phyloP scores from a whole-genome alignment of 2,329 filamentous ascomycete genomes.

The Scopulariopsis brevicaulis region DNA sequence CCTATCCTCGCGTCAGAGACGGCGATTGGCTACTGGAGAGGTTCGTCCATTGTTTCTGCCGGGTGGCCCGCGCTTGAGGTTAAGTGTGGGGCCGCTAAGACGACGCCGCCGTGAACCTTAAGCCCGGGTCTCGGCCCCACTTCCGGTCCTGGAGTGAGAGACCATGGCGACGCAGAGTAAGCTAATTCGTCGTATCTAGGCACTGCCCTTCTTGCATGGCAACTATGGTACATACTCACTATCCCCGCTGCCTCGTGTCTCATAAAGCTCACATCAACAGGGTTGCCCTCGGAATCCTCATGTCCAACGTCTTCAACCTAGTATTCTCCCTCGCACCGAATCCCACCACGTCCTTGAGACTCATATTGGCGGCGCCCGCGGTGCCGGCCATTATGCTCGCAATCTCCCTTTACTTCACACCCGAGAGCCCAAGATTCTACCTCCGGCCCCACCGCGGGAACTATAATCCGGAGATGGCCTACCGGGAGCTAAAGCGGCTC shows the following conservation, averaged over 20 bases:
- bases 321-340: constrained; percentile 14
- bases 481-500: constrained; percentile 18
- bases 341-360: constrained; percentile 8
- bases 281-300: constrained; percentile 24
- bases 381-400: constrained; percentile 22
- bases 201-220: constrained; percentile 32
- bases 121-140: background rate
- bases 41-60: constrained; percentile 11
- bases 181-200: background rate
- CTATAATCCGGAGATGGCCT: constrained; percentile 21
- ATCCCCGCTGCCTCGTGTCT: background rate
- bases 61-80: background rate
- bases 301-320: constrained; percentile 23
- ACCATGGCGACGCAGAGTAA: background rate
- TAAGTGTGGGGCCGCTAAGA: background rate
- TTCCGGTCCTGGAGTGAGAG: background rate
- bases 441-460: constrained; percentile 21
- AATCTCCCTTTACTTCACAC: constrained; percentile 21
- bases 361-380: constrained; percentile 23
- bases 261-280: constrained; percentile 3
- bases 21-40: constrained; percentile 33
- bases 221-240: constrained; percentile 21
- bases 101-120: background rate
- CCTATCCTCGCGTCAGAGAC: constrained; percentile 34
- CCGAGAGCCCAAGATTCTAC: constrained; percentile 27